Evolutionary conservation across 768 basidiomycete species (phyloP).

Genomic region (Lentinus brumalis): DNA sequence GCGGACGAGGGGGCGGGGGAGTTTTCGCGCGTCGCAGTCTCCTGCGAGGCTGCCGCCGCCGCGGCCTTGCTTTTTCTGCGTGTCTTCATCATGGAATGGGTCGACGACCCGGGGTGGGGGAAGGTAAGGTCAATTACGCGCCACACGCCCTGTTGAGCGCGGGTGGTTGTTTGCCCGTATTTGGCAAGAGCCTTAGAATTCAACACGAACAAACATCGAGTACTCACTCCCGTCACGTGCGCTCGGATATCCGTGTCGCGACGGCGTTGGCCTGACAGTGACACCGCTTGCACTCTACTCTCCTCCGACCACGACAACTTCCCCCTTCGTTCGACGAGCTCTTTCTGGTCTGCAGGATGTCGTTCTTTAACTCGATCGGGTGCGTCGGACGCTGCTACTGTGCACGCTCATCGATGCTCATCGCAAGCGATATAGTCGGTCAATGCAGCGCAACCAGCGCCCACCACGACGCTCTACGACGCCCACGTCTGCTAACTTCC

Average conservation of each 20-base stretch:
- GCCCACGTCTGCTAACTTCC: conserved; percentile 66
- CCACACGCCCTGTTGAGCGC: conserved; percentile 12
- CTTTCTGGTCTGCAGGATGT: conserved; percentile 47
- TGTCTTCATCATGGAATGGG: conserved; percentile 45
- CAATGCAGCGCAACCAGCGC: conserved; percentile 75
- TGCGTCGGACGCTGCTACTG: conserved; percentile 36
- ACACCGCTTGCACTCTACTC: not conserved
- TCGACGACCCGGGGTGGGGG: conserved; percentile 20
- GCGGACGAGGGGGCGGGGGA: conserved; percentile 32
- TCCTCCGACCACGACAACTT: not conserved
- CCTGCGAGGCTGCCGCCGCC: conserved; percentile 38
- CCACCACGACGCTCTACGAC: conserved; percentile 73
- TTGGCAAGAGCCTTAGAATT: conserved; percentile 26
- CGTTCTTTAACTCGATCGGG: conserved; percentile 85
- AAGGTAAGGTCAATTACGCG: conserved; percentile 16
- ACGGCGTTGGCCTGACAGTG: conserved; percentile 3
- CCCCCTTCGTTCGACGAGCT: not conserved
- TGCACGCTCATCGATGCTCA: conserved; percentile 7
- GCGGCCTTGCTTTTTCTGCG: conserved; percentile 64
- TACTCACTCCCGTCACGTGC: conserved; percentile 17
- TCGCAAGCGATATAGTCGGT: conserved; percentile 48
- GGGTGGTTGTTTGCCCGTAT: conserved; percentile 25
- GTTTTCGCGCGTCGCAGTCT: conserved; percentile 36
- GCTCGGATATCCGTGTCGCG: conserved; percentile 14
- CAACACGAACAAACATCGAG: conserved; percentile 25